Percentiles rank a stretch among this genome's conserved stretches.
phyloP scores from a whole-genome alignment of 2,329 filamentous ascomycete species.

The Pseudocercospora musae region DNA sequence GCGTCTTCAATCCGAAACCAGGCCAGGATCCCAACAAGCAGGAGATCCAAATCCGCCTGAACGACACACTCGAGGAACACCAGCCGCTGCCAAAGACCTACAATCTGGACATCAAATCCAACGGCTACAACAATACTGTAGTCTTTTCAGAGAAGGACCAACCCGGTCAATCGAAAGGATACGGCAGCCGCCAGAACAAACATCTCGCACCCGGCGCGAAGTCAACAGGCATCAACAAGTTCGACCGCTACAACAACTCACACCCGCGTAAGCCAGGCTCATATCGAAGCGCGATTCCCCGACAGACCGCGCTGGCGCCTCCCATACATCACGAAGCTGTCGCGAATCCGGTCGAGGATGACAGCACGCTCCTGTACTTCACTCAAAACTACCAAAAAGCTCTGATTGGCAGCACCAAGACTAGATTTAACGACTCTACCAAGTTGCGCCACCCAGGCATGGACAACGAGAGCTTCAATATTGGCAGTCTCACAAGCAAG shows the following conservation, averaged over 20 bases:
- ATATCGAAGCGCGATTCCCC: constrained; percentile 46
- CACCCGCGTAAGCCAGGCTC: constrained; percentile 25
- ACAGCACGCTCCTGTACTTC: constrained; percentile 60
- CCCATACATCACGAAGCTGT: constrained; percentile 73
- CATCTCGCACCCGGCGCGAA: constrained; percentile 15
- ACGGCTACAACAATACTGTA: constrained; percentile 76
- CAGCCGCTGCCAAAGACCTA: constrained; percentile 83
- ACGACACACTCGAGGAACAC: constrained; percentile 63
- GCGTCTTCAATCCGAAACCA: constrained; percentile 38
- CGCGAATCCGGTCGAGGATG: constrained; percentile 65
- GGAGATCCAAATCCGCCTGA: constrained; percentile 66
- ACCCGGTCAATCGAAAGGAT: constrained; percentile 52
- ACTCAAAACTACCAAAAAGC: constrained; percentile 25
- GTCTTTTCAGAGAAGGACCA: constrained; percentile 93
- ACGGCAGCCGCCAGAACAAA: constrained; percentile 18
- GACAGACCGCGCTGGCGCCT: constrained; percentile 74
- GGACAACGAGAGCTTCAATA: constrained; percentile 35
- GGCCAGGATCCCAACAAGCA: constrained; percentile 22
- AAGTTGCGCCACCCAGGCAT: constrained; percentile 15
- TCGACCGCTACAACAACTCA: constrained; percentile 21
- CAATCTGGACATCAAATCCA: constrained; percentile 67
- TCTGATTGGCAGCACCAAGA: constrained; percentile 47
- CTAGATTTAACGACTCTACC: constrained; percentile 42
- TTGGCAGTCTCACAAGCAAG: constrained; percentile 34
- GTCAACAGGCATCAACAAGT: constrained; percentile 24